Evolutionary conservation across 257 asterid genomes (phyloP).

Genomic region (Penstemon eatonii): DNA sequence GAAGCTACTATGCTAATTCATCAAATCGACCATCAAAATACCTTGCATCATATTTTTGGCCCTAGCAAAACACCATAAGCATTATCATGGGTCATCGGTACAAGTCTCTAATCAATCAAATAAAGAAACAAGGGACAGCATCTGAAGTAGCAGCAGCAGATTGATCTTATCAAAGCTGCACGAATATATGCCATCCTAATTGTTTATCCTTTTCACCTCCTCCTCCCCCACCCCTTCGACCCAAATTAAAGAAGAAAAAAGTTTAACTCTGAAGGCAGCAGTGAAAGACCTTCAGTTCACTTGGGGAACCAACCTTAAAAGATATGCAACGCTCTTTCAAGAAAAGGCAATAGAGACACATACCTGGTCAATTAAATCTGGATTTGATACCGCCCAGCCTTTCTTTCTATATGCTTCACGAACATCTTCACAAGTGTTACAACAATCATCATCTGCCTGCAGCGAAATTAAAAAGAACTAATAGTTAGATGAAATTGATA

Average conservation of each 20-base stretch:
- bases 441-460: constrained; percentile 86
- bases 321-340: not conserved
- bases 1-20: not conserved
- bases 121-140: not conserved
- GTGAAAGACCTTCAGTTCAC: too few relatives aligned
- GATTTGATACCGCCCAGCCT: constrained; percentile 89
- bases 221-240: not conserved
- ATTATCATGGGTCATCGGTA: not conserved
- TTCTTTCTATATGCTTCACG: constrained; percentile 96
- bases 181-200: not conserved
- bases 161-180: not conserved
- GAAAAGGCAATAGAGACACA: constrained; percentile 16
- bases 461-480: constrained; percentile 26
- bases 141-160: not conserved
- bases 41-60: not conserved
- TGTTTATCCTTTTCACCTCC: too few relatives aligned
- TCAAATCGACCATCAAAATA: not conserved
- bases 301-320: constrained; percentile 5
- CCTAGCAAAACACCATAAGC: not conserved
- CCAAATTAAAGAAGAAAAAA: too few relatives aligned
- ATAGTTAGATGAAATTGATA: constrained; percentile 23
- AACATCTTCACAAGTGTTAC: constrained; percentile 95
- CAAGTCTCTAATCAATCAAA: not conserved
- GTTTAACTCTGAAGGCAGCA: not conserved
- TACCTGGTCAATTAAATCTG: constrained; percentile 90